Evolutionary conservation across 108 stramenopile species (phyloP).

Genomic region (Asterionellopsis glacialis): DNA sequence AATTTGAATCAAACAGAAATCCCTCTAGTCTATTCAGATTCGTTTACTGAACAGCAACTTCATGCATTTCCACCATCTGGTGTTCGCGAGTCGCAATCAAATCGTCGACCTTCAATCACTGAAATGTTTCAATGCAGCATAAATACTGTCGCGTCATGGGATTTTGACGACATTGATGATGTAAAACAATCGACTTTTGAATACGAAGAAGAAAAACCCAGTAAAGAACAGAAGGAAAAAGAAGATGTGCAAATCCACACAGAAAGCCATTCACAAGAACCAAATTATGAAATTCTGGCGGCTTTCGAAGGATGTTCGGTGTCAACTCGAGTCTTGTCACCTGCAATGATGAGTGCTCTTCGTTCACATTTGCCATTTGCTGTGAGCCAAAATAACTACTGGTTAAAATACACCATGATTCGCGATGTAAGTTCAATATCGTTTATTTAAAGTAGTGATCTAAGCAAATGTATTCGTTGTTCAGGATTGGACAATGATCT

Average conservation of each 20-base stretch:
- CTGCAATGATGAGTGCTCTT: constrained; percentile 47
- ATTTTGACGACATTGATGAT: constrained; percentile 28
- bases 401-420: constrained; percentile 52
- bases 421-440: constrained; percentile 41
- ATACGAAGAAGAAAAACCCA: too few species aligned
- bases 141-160: constrained; percentile 9
- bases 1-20: too few species aligned
- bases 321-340: constrained; percentile 37
- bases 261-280: constrained; percentile 66
- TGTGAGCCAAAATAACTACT: constrained; percentile 36
- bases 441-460: background rate
- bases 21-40: too few species aligned
- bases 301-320: constrained; percentile 47
- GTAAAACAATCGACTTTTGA: constrained; percentile 2
- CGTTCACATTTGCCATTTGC: constrained; percentile 35
- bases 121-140: too few species aligned
- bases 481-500: constrained; percentile 15
- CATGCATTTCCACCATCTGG: too few species aligned
- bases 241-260: constrained; percentile 66
- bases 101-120: too few species aligned
- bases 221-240: constrained; percentile 19
- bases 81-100: too few species aligned
- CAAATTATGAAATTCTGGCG: constrained; percentile 64
- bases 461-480: background rate
- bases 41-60: too few species aligned